phyloP scores from a whole-genome alignment of 2,329 filamentous ascomycete genomes.

The Ambrosiella xylebori region DNA sequence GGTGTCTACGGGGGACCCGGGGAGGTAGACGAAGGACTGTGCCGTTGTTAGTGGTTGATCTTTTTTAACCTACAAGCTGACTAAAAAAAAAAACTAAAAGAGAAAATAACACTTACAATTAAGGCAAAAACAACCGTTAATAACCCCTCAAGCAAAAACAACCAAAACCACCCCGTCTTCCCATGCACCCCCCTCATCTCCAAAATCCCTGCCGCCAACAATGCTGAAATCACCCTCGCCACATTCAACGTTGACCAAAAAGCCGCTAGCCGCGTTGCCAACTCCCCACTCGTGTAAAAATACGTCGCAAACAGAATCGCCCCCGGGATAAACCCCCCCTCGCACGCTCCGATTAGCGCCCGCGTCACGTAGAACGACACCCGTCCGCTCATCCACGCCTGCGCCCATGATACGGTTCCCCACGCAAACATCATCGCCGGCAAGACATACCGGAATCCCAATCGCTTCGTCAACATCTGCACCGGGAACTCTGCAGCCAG shows the following conservation, averaged over 20 bases:
- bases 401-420: constrained; percentile 26
- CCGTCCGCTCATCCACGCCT: constrained; percentile 33
- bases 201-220: constrained; percentile 51
- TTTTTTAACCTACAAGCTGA: not conserved
- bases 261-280: constrained; percentile 47
- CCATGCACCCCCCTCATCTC: constrained; percentile 44
- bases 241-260: constrained; percentile 45
- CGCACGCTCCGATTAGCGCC: constrained; percentile 34
- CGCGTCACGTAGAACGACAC: constrained; percentile 33
- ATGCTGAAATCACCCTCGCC: constrained; percentile 16
- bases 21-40: constrained; percentile 41
- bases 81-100: not conserved
- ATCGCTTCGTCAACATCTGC: constrained; percentile 38
- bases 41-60: constrained; percentile 14
- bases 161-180: constrained; percentile 39
- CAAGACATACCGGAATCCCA: constrained; percentile 39
- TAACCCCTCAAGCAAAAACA: constrained; percentile 50
- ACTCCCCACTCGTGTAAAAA: constrained; percentile 52
- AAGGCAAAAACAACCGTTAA: constrained; percentile 48
- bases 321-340: constrained; percentile 41
- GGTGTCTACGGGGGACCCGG: constrained; percentile 48
- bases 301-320: constrained; percentile 51
- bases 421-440: constrained; percentile 33
- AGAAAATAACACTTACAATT: constrained; percentile 2
- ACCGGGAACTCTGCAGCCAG: constrained; percentile 40